Evolutionary conservation across 1,284 basidiomycete species (phyloP).

Genomic region (Puccinia hordei): DNA sequence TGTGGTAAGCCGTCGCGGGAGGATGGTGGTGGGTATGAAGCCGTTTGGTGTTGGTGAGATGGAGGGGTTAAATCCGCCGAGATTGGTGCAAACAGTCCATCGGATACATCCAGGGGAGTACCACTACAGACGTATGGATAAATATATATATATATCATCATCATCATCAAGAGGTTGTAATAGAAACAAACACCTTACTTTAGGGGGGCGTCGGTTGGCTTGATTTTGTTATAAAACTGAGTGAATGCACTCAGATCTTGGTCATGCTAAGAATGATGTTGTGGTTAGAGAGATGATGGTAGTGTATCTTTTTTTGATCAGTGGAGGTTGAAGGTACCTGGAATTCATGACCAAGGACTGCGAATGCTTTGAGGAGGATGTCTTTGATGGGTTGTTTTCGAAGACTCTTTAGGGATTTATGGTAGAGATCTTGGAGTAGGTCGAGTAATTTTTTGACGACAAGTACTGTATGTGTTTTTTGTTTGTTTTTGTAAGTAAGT

Average conservation of each 20-base stretch:
- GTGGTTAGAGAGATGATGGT: constrained; percentile 68
- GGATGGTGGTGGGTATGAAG: background rate
- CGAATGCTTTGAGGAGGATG: constrained; percentile 26
- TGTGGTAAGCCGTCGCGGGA: background rate
- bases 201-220: constrained; percentile 14
- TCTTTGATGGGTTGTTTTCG: background rate
- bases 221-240: constrained; percentile 43
- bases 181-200: constrained; percentile 9
- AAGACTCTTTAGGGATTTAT: constrained; percentile 8
- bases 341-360: constrained; percentile 37
- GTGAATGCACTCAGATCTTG: constrained; percentile 27
- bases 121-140: constrained; percentile 3
- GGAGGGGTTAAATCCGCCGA: background rate
- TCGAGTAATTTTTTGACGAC: constrained; percentile 33
- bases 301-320: constrained; percentile 66
- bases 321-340: constrained; percentile 10
- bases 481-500: background rate
- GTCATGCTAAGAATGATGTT: constrained; percentile 58
- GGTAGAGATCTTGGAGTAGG: constrained; percentile 27
- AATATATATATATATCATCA: background rate
- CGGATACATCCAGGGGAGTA: constrained; percentile 7
- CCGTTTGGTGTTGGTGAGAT: background rate
- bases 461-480: constrained; percentile 12
- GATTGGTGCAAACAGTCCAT: constrained; percentile 19
- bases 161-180: no score